Conservation (phyloP, 1,139 yeast genomes). For the Hemisphaericaspora lyxosophila region DNA sequence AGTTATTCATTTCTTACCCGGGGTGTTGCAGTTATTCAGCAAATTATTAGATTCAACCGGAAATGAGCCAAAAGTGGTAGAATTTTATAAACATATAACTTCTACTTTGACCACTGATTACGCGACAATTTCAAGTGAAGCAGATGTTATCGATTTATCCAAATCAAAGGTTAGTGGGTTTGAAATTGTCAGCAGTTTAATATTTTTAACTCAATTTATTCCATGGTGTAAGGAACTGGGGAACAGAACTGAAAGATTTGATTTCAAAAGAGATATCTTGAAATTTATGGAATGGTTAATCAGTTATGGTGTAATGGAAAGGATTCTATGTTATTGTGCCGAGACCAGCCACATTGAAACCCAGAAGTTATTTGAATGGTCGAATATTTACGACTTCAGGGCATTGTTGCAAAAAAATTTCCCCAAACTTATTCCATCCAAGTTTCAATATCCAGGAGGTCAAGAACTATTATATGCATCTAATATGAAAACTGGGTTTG, state of each 20-base stretch:
- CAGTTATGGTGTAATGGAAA: constrained; percentile 75
- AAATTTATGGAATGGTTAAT: constrained; percentile 40
- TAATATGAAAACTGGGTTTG: constrained; percentile 22
- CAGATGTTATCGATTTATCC: constrained; percentile 44
- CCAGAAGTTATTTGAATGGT: constrained; percentile 35
- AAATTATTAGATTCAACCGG: constrained; percentile 21
- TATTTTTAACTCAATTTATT: constrained; percentile 64
- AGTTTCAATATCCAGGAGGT: constrained; percentile 30
- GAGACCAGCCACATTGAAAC: constrained; percentile 52
- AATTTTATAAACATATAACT: constrained; percentile 28
- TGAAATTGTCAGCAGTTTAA: constrained; percentile 46
- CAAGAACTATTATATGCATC: constrained; percentile 25
- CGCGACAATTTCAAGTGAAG: constrained; percentile 10
- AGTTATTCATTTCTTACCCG: constrained; percentile 65
- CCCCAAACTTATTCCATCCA: constrained; percentile 52
- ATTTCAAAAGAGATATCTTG: constrained; percentile 48
- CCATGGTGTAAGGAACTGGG: constrained; percentile 64
- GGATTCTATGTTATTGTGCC: constrained; percentile 66
- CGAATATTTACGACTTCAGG: constrained; percentile 62
- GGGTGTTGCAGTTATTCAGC: constrained; percentile 47
- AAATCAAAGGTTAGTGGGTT: constrained; percentile 56
- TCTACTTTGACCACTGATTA: constrained; percentile 23
- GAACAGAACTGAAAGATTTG: constrained; percentile 49
- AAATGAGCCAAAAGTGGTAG: constrained; percentile 21
- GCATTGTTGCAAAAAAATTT: constrained; percentile 64